Base-by-base conservation (phyloP, 805 yeast genomes). In the Starmerella floricola region DNA sequence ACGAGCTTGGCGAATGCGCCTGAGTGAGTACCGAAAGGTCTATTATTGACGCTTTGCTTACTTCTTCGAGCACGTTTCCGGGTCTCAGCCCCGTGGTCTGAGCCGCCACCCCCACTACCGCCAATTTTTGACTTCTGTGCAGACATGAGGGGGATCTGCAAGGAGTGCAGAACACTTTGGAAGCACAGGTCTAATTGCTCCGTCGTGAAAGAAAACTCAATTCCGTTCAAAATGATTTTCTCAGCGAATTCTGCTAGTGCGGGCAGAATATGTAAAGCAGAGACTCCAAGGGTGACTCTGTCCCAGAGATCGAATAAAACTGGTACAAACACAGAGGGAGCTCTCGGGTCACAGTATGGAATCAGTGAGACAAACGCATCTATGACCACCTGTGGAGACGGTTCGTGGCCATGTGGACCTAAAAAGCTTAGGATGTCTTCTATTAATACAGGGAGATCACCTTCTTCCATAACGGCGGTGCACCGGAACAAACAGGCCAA, bases 151-250 rank as follows among this genome's bases (percentile, higher is more conserved):
- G 73, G 71, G 27, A 76, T 70, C 46, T 71, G 67, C 19, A 73
- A 54, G 17, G 61, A 45, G 10, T 64, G 47, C 18, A 59, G 51
- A 24, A 56, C 58, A 21, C 55, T 67, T 60, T 79, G 79, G 52
- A 80, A 67, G 38, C 80, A 59, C 42, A 67, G 66, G 17, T 71
- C 62, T 51, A 83, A 67, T 55, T 87, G 95, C 1, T 66, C 67
- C 12, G 68, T 66, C 1, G 78, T 67, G 48, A 79, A 75, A 2
- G 16, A 19, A 4, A 18, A 30, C 13, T 24, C 8, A 12, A 29
- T 5, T 16, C 40, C 36, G 8, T 31, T 10, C n/a, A 23, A 13
- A 3, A 36, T 21, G 6, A 20, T 28, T 2, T 15, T 18, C 24
- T 40, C 35, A 15, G 35, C 40, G 24, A 37, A 47, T 8, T 47